Evolutionary conservation across 805 yeast genomes (phyloP).

Genomic region (Maudiozyma pseudohumilis): DNA sequence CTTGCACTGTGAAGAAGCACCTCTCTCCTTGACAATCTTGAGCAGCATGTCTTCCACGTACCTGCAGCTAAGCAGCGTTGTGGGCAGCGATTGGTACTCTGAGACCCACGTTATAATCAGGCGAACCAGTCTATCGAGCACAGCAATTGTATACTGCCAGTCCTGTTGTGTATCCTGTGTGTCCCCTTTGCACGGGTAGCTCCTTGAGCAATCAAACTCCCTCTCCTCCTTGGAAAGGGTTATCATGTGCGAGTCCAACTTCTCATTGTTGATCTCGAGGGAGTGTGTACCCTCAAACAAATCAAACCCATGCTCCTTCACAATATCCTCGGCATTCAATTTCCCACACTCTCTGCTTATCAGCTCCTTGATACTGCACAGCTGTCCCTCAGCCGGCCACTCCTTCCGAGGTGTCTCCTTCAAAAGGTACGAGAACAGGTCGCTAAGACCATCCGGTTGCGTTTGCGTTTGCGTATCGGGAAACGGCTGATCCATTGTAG

Average conservation of each 20-base stretch:
- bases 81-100: constrained; percentile 58
- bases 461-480: neutral
- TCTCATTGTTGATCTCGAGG: constrained; percentile 60
- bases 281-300: constrained; percentile 83
- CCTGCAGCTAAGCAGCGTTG: constrained; percentile 65
- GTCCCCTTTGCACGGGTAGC: neutral
- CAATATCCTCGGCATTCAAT: constrained; percentile 45
- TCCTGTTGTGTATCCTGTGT: constrained; percentile 12
- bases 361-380: constrained; percentile 47
- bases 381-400: constrained; percentile 4
- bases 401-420: neutral
- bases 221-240: constrained; percentile 36
- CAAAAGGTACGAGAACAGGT: too few relatives aligned
- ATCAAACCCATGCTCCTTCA: constrained; percentile 49
- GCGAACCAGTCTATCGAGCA: constrained; percentile 45
- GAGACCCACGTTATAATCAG: constrained; percentile 63
- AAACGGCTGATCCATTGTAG: neutral
- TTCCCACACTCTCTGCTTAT: constrained; percentile 34
- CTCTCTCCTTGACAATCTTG: constrained; percentile 28
- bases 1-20: neutral
- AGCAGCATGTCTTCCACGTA: constrained; percentile 53
- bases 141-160: constrained; percentile 36
- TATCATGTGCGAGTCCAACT: constrained; percentile 72
- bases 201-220: constrained; percentile 34
- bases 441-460: too few relatives aligned